A percentile compares a stretch with the other conserved stretches of the same genome.
Conservation (phyloP, 805 yeast genomes). For the Metschnikowia drakensbergensis region DNA sequence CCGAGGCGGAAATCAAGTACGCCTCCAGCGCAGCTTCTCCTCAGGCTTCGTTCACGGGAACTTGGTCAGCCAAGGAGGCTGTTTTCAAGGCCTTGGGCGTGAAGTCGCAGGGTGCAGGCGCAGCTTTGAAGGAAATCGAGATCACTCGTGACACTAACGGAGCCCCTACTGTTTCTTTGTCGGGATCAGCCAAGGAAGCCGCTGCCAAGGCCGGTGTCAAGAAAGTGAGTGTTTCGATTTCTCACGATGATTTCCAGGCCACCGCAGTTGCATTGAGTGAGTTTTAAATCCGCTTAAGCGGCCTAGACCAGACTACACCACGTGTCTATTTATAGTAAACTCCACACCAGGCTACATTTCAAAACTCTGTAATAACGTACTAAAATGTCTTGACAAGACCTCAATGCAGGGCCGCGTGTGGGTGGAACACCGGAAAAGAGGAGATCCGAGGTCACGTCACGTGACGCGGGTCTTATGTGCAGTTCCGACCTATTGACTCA, state of each 20-base stretch:
- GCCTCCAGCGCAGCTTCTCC: conserved; percentile 71
- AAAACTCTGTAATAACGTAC: too few relatives aligned
- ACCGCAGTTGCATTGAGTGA: conserved; percentile 91
- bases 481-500: too few relatives aligned
- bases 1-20: conserved; percentile 72
- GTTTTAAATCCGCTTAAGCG: conserved; percentile 25
- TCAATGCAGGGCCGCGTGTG: too few relatives aligned
- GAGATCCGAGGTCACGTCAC: too few relatives aligned
- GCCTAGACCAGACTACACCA: too few relatives aligned
- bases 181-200: conserved; percentile 71
- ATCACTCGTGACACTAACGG: conserved; percentile 68
- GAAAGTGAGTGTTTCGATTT: conserved; percentile 79
- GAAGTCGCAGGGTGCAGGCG: conserved; percentile 90
- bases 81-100: conserved; percentile 94
- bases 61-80: conserved; percentile 99
- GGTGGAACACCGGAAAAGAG: too few relatives aligned
- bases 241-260: conserved; percentile 96
- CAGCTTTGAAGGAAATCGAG: conserved; percentile 88
- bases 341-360: too few relatives aligned
- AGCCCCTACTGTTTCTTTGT: conserved; percentile 76
- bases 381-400: too few relatives aligned
- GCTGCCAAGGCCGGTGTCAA: conserved; percentile 69
- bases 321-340: too few relatives aligned
- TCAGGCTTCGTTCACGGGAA: conserved; percentile 90
- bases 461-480: too few relatives aligned